A percentile compares a stretch with the other conserved stretches of the same genome.
Evolutionary conservation across 1,139 yeast genomes (phyloP).

Genomic region (Yamadazyma triangularis): DNA sequence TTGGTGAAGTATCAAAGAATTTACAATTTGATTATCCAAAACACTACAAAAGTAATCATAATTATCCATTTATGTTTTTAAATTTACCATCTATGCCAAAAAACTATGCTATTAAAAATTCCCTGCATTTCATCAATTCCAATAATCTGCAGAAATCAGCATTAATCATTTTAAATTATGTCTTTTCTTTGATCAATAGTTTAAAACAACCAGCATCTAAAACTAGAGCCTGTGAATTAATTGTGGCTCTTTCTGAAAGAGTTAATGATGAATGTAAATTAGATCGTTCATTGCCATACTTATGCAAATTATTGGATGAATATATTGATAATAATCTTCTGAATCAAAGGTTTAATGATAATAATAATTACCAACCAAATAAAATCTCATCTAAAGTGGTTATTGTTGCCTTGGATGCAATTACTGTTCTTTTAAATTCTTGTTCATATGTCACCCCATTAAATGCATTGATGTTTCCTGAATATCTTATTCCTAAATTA

Average conservation of each 20-base stretch:
- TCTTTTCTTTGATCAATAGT: constrained; percentile 64
- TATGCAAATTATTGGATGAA: constrained; percentile 47
- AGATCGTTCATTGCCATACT: constrained; percentile 80
- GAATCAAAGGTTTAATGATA: constrained; percentile 1
- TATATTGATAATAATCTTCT: constrained; percentile 13
- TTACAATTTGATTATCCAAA: constrained; percentile 40
- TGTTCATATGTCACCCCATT: constrained; percentile 71
- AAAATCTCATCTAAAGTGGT: constrained; percentile 45
- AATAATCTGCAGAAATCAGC: constrained; percentile 39
- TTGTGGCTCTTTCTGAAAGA: constrained; percentile 72
- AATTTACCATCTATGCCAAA: constrained; percentile 47
- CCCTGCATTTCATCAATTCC: constrained; percentile 13
- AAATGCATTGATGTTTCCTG: constrained; percentile 72
- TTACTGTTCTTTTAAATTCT: constrained; percentile 59
- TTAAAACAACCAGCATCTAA: constrained; percentile 60
- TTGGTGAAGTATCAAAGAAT: constrained; percentile 45
- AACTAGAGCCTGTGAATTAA: constrained; percentile 69
- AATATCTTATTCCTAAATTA: constrained; percentile 75
- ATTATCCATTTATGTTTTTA: constrained; percentile 26
- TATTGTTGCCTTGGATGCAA: constrained; percentile 49
- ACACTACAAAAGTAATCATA: no score
- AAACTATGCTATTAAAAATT: constrained; percentile 39
- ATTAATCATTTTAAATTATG: constrained; percentile 56
- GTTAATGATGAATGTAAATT: constrained; percentile 79
- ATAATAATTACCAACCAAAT: not conserved